Percentiles rank a stretch among this genome's conserved stretches.
Conservation (phyloP, 495 filamentous ascomycete genomes). For the Penicillium taxi region DNA sequence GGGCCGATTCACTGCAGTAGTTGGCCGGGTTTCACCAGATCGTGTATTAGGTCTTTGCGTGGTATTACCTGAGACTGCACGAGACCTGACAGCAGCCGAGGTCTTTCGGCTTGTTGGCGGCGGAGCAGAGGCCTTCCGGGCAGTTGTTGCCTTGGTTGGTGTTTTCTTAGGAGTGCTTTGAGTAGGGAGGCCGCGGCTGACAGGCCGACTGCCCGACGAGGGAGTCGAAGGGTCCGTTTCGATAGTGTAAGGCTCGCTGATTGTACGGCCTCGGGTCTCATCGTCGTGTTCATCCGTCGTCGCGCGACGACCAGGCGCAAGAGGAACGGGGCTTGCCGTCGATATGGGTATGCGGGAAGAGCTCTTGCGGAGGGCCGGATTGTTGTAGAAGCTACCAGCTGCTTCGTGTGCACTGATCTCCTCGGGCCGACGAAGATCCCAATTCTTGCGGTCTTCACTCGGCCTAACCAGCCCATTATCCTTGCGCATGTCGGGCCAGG, state of each 20-base stretch:
- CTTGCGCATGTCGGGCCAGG: slow-evolving; percentile 32
- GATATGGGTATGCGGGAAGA: slow-evolving; percentile 79
- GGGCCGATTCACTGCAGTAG: slow-evolving; percentile 60
- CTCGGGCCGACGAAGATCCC: slow-evolving; percentile 72
- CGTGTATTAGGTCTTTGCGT: slow-evolving; percentile 56
- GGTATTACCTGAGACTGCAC: slow-evolving; percentile 31
- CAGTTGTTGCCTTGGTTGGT: slow-evolving; percentile 36
- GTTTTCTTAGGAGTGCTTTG: slow-evolving; percentile 30
- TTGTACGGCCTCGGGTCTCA: slow-evolving; percentile 50
- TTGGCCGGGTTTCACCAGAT: slow-evolving; percentile 49
- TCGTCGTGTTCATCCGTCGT: slow-evolving; percentile 48
- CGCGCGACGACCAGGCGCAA: slow-evolving; percentile 60
- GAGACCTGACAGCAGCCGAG: slow-evolving; percentile 24
- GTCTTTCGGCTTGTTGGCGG: slow-evolving; percentile 30
- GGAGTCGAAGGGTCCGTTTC: slow-evolving; percentile 48
- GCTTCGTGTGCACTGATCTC: slow-evolving; percentile 65
- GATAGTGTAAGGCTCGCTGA: slow-evolving; percentile 55
- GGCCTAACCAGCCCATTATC: slow-evolving; percentile 28
- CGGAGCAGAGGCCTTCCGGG: slow-evolving; percentile 37
- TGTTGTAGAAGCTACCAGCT: slow-evolving; percentile 32
- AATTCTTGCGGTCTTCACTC: slow-evolving; percentile 38
- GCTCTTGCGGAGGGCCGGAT: slow-evolving; percentile 39
- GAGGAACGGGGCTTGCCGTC: slow-evolving; percentile 67
- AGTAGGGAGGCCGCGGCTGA: slow-evolving; percentile 28
- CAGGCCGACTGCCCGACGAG: slow-evolving; percentile 35